Evolutionary conservation across 768 basidiomycete genomes (phyloP).

Genomic region (Plicaturopsis crispa): DNA sequence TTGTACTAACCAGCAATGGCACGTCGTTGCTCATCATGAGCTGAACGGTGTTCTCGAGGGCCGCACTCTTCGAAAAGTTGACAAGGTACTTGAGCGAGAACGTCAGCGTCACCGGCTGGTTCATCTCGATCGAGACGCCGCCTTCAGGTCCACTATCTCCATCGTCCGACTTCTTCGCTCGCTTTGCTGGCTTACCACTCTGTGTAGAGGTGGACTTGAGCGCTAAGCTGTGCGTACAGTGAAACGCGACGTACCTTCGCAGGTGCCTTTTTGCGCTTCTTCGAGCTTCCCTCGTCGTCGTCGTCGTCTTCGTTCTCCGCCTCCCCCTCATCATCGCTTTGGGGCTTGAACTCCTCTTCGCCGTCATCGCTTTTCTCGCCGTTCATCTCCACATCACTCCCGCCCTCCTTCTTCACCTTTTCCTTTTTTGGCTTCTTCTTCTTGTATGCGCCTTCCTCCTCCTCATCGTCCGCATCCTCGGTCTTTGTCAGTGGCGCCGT

Average conservation of each 20-base stretch:
- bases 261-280: conserved; percentile 61
- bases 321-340: conserved; percentile 24
- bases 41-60: conserved; percentile 64
- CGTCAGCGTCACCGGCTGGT: conserved; percentile 84
- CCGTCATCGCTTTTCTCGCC: conserved; percentile 47
- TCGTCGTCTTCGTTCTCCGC: conserved; percentile 25
- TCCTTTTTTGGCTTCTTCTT: conserved; percentile 27
- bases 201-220: conserved; percentile 26
- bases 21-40: conserved; percentile 92
- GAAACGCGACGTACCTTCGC: conserved; percentile 38
- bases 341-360: conserved; percentile 37
- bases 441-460: conserved; percentile 24
- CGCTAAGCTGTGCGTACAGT: conserved; percentile 37
- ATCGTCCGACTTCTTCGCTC: conserved; percentile 53
- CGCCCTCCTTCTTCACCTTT: conserved; percentile 34
- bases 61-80: conserved; percentile 89
- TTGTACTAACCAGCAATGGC: conserved; percentile 63
- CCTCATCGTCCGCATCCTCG: conserved; percentile 29
- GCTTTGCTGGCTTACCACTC: conserved; percentile 40
- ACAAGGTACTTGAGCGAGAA: conserved; percentile 96
- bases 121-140: conserved; percentile 77
- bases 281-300: conserved; percentile 39
- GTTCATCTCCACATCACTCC: conserved; percentile 36
- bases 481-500: conserved; percentile 21
- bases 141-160: conserved; percentile 40